A percentile compares a stretch with the other conserved stretches of the same genome.
These are phyloP conservation scores for Rhazya stricta DNA, from an alignment of 257 asterid species.

Conservation along the genomic window DNA sequence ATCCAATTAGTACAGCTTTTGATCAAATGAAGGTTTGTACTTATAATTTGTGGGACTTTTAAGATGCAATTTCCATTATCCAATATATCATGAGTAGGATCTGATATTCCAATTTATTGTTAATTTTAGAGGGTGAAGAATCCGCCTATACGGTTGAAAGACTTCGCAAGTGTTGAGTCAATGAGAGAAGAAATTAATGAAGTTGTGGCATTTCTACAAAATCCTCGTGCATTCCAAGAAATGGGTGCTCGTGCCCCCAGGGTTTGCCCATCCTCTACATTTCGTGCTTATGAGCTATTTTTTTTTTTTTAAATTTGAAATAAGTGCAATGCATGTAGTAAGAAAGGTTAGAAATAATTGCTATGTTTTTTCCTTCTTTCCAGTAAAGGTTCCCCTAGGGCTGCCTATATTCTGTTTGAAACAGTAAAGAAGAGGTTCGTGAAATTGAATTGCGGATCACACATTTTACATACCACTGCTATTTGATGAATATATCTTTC, in stretches of 20 bases:
- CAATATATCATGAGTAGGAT: not conserved
- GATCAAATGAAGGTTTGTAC: constrained; percentile 89
- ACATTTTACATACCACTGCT: not conserved
- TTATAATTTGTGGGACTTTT: constrained; percentile 6
- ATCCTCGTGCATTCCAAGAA: constrained; percentile 88
- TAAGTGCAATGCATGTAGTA: not conserved
- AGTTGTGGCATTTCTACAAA: constrained; percentile 90
- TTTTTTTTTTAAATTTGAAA: not conserved
- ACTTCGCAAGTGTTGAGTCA: constrained; percentile 91
- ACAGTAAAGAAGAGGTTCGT: not conserved
- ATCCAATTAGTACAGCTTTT: constrained; percentile 96
- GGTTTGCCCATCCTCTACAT: constrained; percentile 42
- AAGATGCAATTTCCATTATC: constrained; percentile 23
- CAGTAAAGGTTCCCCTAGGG: not conserved
- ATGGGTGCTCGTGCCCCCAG: constrained; percentile 99
- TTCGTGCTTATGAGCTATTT: not conserved
- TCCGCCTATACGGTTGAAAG: constrained; percentile 86
- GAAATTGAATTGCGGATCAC: not conserved
- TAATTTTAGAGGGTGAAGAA: constrained; percentile 75
- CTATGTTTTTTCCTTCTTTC: not conserved
- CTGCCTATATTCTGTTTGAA: not conserved
- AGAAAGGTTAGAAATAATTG: not conserved
- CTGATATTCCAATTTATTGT: constrained; percentile 10
- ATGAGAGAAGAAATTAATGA: constrained; percentile 95
- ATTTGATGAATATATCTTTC: not conserved